Base-by-base conservation (phyloP, 495 filamentous ascomycete species). In the Hypoxylon fuscum region DNA sequence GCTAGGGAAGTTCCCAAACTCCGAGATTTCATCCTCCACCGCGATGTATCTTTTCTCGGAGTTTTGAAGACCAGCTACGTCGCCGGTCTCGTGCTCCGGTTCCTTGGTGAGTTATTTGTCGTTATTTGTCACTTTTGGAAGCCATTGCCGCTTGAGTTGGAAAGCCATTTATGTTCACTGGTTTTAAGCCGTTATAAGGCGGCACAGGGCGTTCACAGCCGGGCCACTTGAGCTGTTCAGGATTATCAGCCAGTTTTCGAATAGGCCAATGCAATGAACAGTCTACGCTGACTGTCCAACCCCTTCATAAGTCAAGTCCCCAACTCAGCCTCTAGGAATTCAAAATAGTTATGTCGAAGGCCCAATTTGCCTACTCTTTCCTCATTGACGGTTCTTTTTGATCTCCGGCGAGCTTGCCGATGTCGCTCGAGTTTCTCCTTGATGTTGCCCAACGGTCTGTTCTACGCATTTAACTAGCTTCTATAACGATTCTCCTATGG, bases 21-120 rank as follows among this genome's bases (percentile, higher is more conserved):
- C 58, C 58, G 58, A 47, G 31, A 8, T 15, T 47, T 49, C 49
- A 61, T 42, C 49, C 49, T 54, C 58, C 40, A 38, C 42, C 25
- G 14, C 14, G 22, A 18, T 17, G 20, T 48, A 17, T 35, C 7
- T 34, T 17, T 46, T 35, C 23, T 59, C 61, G 61, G 61, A 64
- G 54, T 64, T 59, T 64, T 40, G 44, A 41, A 38, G 31, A 48
- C 31, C n/a, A 40, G 42, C 9, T 21, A 51, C 27, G 37, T 41
- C 23, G 38, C 48, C 55, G 44, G 37, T 22, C 51, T 52, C 41
- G 27, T 45, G 43, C 50, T 42, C 38, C 37, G 50, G 31, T 40
- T 45, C 49, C 61, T 49, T 37, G 31, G 29, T 10, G 22, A 25
- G 12, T n/a, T n/a, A n/a, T n/a, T n/a, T n/a, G n/a, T n/a, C n/a